Percentiles rank a stretch among this genome's conserved stretches.
Evolutionary conservation across 371 early-diverging fungal genomes (phyloP).

Genomic region (Circinella minor): DNA sequence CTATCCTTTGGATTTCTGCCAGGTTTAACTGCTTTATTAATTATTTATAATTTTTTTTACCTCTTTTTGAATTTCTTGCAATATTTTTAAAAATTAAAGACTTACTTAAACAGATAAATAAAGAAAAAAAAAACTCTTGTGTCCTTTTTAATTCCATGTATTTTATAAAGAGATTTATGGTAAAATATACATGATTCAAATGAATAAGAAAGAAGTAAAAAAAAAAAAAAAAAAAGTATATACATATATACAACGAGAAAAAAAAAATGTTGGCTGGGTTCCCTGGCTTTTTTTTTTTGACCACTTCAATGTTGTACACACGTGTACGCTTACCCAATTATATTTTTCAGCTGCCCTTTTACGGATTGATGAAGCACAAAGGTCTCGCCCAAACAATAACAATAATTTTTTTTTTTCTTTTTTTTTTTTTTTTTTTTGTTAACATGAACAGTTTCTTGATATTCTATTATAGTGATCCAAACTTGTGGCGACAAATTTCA

Average conservation of each 20-base stretch:
- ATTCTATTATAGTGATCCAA: constrained; percentile 17
- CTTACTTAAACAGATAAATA: no score
- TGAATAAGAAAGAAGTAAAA: no score
- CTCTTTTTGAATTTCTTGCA: background rate
- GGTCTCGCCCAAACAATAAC: constrained; percentile 3
- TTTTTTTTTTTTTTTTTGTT: background rate
- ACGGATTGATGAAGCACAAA: constrained; percentile 7
- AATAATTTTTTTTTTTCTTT: background rate
- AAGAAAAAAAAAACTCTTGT: no score
- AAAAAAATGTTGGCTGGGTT: background rate
- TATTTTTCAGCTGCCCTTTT: background rate
- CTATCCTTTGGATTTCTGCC: background rate
- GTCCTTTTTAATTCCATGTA: no score
- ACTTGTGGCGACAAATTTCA: constrained; percentile 52
- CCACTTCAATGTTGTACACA: background rate
- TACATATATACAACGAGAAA: background rate
- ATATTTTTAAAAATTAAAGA: no score
- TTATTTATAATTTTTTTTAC: background rate
- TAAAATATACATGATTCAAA: no score
- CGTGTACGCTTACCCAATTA: constrained; percentile 5
- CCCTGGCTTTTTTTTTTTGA: background rate
- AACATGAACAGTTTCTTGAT: background rate
- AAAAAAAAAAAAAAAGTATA: no score
- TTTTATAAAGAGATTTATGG: no score
- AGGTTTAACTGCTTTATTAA: background rate